Evolutionary conservation across 768 basidiomycete genomes (phyloP).

Genomic region (Cubamyces sp.): DNA sequence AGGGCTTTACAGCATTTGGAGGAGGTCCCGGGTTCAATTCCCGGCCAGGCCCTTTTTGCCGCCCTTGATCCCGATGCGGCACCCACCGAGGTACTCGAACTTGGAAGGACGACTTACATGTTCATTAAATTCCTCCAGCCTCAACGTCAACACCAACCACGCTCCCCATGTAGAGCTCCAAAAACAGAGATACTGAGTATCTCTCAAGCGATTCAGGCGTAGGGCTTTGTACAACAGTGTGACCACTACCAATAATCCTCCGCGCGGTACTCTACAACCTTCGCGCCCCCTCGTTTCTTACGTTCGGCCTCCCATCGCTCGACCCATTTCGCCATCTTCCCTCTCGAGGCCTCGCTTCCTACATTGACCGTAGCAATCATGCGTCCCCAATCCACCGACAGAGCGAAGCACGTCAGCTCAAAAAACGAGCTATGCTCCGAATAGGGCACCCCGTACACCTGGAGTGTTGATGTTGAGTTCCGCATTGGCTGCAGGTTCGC

Average conservation of each 20-base stretch:
- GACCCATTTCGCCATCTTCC: conserved; percentile 90
- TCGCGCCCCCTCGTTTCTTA: conserved; percentile 51
- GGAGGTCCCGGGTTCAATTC: conserved; percentile 91
- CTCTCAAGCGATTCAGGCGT: no score
- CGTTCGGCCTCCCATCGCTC: conserved; percentile 87
- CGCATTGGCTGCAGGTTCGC: conserved; percentile 67
- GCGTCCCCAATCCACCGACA: conserved; percentile 81
- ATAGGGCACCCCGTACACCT: conserved; percentile 86
- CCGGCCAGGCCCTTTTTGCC: conserved; percentile 63
- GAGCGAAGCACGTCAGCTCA: conserved; percentile 93
- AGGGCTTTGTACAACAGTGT: no score
- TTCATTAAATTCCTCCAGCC: no score
- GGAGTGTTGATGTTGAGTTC: conserved; percentile 69
- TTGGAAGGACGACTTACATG: no score
- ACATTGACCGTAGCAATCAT: conserved; percentile 98
- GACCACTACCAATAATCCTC: conserved; percentile 52
- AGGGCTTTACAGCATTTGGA: conserved; percentile 44
- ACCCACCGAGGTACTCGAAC: no score
- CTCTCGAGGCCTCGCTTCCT: conserved; percentile 68
- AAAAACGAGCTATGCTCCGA: conserved; percentile 97
- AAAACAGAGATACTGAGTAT: no score
- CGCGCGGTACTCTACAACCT: conserved; percentile 42
- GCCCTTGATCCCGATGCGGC: no score
- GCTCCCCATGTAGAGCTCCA: no score
- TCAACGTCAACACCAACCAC: no score